Evolutionary conservation across 305 asterid species (phyloP).

Genomic region (Fraxinus ornus): DNA sequence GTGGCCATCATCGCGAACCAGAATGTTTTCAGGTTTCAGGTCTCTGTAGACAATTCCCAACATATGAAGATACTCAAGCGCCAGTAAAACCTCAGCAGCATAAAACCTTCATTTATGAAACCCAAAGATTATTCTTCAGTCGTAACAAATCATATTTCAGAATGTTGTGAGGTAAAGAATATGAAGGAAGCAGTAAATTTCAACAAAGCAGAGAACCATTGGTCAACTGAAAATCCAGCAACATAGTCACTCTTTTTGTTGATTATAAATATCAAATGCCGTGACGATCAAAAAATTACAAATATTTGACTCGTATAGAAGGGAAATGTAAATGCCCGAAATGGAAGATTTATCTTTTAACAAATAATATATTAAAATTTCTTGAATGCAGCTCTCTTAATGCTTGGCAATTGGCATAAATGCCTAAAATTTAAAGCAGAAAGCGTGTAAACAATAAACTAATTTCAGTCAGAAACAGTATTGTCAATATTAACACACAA

Average conservation of each 20-base stretch:
- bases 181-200: neutral
- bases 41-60: constrained; percentile 94
- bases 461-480: neutral
- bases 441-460: neutral
- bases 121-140: neutral
- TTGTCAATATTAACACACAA: neutral
- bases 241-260: neutral
- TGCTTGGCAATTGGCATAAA: neutral
- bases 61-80: constrained; percentile 97
- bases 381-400: neutral
- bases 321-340: neutral
- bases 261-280: neutral
- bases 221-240: constrained; percentile 2
- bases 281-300: neutral
- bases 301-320: neutral
- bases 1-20: constrained; percentile 97
- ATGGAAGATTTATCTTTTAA: neutral
- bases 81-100: constrained; percentile 93
- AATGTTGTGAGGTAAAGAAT: neutral
- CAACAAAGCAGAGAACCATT: neutral
- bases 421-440: neutral
- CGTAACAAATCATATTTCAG: neutral
- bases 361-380: neutral
- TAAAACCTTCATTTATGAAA: constrained; percentile 59
- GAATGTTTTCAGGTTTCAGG: constrained; percentile 91